A percentile compares a stretch with the other conserved stretches of the same genome.
Conservation (phyloP, 805 yeast species). For the Metschnikowia chrysomelidarum region DNA sequence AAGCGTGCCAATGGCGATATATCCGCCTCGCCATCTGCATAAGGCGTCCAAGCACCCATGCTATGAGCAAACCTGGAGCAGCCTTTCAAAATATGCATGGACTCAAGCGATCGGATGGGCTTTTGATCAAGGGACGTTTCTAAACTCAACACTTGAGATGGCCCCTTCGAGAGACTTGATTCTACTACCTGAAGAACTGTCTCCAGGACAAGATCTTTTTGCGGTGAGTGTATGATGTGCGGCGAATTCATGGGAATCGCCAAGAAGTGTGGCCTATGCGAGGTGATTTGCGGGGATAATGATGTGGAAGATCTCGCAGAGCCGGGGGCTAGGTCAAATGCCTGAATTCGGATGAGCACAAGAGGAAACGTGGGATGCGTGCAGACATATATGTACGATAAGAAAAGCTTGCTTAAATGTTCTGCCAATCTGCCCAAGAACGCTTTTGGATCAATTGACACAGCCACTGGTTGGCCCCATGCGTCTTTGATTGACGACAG, state of each 20-base stretch:
- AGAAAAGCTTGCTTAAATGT: constrained; percentile 50
- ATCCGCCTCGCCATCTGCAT: constrained; percentile 68
- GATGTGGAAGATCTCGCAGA: constrained; percentile 1
- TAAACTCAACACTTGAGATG: constrained; percentile 40
- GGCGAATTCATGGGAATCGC: constrained; percentile 70
- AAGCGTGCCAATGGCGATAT: constrained; percentile 55
- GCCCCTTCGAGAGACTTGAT: constrained; percentile 46
- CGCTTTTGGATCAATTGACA: constrained; percentile 48
- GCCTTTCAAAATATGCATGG: constrained; percentile 59
- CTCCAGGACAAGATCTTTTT: constrained; percentile 41
- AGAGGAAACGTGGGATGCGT: constrained; percentile 63
- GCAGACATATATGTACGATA: constrained; percentile 64
- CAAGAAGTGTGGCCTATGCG: constrained; percentile 62
- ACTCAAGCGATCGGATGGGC: constrained; percentile 45
- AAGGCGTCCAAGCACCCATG: constrained; percentile 70
- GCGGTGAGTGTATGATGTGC: constrained; percentile 56
- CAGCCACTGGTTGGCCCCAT: constrained; percentile 25
- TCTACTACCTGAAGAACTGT: constrained; percentile 63
- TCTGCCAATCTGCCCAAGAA: constrained; percentile 49
- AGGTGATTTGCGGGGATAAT: constrained; percentile 41
- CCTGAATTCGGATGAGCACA: constrained; percentile 61
- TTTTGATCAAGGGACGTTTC: constrained; percentile 36
- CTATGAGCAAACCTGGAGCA: constrained; percentile 60
- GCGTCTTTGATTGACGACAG: constrained; percentile 46
- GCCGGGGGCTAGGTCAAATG: constrained; percentile 49